Percentiles rank a stretch among this genome's conserved stretches.
phyloP scores from a whole-genome alignment of 495 filamentous ascomycete genomes.

The Extremus antarcticus region DNA sequence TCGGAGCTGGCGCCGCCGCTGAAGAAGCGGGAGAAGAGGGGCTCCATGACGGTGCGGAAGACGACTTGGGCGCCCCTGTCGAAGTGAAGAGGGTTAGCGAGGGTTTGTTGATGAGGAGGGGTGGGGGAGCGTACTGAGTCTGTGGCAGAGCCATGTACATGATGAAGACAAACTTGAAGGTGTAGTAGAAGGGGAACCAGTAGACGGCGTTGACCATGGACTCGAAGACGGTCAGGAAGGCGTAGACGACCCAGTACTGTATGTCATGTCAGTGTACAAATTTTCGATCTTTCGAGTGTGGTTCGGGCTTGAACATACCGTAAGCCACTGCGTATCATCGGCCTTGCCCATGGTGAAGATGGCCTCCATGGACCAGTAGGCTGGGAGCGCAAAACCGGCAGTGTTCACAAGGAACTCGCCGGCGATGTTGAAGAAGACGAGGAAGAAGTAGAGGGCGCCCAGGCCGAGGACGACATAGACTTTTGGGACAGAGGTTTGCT shows the following conservation, averaged over 20 bases:
- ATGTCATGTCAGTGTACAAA: conserved; percentile 22
- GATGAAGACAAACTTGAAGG: conserved; percentile 95
- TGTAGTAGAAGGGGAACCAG: conserved; percentile 99
- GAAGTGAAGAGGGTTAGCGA: background rate
- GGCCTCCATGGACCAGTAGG: conserved; percentile 88
- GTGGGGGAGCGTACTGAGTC: conserved; percentile 58
- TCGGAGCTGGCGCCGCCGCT: conserved; percentile 63
- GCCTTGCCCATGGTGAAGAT: conserved; percentile 69
- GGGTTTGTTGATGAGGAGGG: background rate
- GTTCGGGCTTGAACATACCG: conserved; percentile 38
- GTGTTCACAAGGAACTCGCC: conserved; percentile 94
- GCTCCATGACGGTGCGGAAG: conserved; percentile 92
- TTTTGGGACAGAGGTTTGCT: conserved; percentile 88
- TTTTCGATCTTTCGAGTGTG: background rate
- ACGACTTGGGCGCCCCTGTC: conserved; percentile 84
- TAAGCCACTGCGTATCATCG: conserved; percentile 88
- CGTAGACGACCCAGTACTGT: conserved; percentile 96
- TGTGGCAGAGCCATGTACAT: conserved; percentile 95
- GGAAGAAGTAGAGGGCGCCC: conserved; percentile 83
- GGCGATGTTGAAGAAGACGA: conserved; percentile 98
- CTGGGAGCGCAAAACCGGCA: conserved; percentile 86
- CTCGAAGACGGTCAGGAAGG: conserved; percentile 88
- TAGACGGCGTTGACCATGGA: conserved; percentile 88
- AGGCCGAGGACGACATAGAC: conserved; percentile 88
- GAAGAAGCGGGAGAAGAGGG: conserved; percentile 87